Base-by-base conservation (phyloP, 1,284 basidiomycete genomes). In the Gymnopus androsaceus region DNA sequence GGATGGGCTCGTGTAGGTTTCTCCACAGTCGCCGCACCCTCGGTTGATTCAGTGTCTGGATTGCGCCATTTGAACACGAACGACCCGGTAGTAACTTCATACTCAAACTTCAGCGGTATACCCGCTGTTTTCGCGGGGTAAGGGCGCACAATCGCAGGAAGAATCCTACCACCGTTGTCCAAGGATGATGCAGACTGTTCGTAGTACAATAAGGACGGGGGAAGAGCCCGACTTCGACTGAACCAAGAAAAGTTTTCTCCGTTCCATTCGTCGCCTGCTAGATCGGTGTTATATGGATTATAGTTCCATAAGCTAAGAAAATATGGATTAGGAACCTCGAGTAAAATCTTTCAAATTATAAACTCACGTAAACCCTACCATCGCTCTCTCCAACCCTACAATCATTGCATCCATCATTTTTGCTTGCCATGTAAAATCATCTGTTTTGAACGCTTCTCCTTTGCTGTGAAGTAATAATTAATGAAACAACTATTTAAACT, bases 201-300 rank as follows among this genome's bases (percentile, higher is more conserved):
- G 63, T 77, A 72, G 61, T 78, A 75, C 23, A 85, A 71, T 42
- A 82, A 67, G 0, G 77, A 79, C 0, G 75, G 64, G 1, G 82
- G 80, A 11, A 83, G 69, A 0, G 81, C 82, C 7, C 87, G 82
- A 46, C 72, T 72, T 41, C 79, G 74, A 59, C 89, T 90, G 77
- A 92, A 96, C 88, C 92, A 96, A 3, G 92, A 94, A 69, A 97
- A 96, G 72, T 94, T 95, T 71, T 98, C 95, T 44, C 89, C 92
- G 67, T 97, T 98, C 96, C 96, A 98, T 59, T 87, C 79, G 69
- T 98, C 95, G 12, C 96, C 97, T 21, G 74, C 67, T 19, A 72
- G 67, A 64, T 96, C 92, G 37, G 82, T 80, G 71, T 98, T 98
- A 52, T 81, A 77, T 0, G 95, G 92, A 66, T 98, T 98, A 71